Evolutionary conservation across 495 filamentous ascomycete genomes (phyloP).

Genomic region (Aspergillus carlsbadensis): DNA sequence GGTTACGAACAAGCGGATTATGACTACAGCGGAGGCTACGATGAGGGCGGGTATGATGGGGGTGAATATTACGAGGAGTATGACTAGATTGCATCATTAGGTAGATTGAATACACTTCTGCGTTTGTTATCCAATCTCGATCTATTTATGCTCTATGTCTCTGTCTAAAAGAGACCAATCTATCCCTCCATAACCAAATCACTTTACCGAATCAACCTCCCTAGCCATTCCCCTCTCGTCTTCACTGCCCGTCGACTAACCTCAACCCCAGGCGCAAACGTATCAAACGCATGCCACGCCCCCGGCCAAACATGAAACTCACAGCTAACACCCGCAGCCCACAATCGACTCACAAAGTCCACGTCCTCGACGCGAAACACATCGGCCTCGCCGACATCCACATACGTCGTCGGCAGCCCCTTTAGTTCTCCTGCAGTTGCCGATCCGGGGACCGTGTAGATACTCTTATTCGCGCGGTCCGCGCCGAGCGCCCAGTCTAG

Average conservation of each 20-base stretch:
- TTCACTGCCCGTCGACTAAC: neutral
- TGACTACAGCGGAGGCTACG: no score
- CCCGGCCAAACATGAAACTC: slow-evolving; percentile 55
- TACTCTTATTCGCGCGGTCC: neutral
- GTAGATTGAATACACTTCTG: no score
- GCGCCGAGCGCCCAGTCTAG: neutral
- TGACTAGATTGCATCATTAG: no score
- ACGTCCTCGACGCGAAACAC: slow-evolving; percentile 45
- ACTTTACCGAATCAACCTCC: neutral
- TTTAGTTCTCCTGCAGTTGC: slow-evolving; percentile 10
- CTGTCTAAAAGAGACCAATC: no score
- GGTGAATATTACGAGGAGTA: no score
- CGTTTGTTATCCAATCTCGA: no score
- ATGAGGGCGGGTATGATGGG: no score
- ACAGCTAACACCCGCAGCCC: slow-evolving; percentile 33
- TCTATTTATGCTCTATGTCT: no score
- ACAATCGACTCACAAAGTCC: slow-evolving; percentile 37
- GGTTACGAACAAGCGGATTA: no score
- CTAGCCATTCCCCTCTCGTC: neutral
- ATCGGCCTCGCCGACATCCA: slow-evolving; percentile 24
- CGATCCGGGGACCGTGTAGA: slow-evolving; percentile 8
- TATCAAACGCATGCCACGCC: slow-evolving; percentile 47
- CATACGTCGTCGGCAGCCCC: slow-evolving; percentile 22
- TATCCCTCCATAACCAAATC: no score
- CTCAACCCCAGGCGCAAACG: slow-evolving; percentile 12